Evolutionary conservation across 192 early-diverging fungal species (phyloP), one percentile per base, ranked within the genome.

Genomic region (Coemansia sp.): DNA sequence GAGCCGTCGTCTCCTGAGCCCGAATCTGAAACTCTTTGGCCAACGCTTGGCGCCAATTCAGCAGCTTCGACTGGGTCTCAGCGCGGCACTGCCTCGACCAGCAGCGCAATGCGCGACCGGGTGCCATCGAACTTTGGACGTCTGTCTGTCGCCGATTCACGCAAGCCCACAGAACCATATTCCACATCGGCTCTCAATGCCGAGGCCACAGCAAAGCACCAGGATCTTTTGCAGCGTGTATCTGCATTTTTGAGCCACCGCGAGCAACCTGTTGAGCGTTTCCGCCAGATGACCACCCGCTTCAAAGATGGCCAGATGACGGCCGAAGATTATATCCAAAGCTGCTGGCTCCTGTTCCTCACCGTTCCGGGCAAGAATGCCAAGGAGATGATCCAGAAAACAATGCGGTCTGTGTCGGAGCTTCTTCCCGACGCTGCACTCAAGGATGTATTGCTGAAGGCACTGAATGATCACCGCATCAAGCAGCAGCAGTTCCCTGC

Each of bases 401-500:
- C 71, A n/a, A 61, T 79, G 19, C 64, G 61, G 28, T 28, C 70
- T 1, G 76, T 79, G 36, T 37, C 71, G 0, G 55, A 54, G 2
- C 67, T 73, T 12, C 66, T 79, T 36, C 71, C 70, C 6, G 71
- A 73, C 14, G 9, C 52, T 11, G 48, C 50, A 0, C 60, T 66
- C 26, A 64, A 59, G 38, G 53, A 65, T 6, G 28, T 20, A 8
- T 65, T 79, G 44, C 34, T 69, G 15, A 69, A 64, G 51, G 71
- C 76, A 5, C 28, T 69, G 34, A 55, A 38, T 36, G 52, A 60
- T 10, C 76, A 79, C 51, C 66, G 71, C n/a, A 57, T 74, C 36
- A 62, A 65, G 31, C 76, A 79, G 67, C 76, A 79, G 67, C 76
- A 79, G 37, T 79, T 79, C 57, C 76, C 76, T 2, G 76, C 70